Percentiles rank a stretch among this genome's conserved stretches.
Conservation (phyloP, 331 rosid species). For the Dryas integrifolia region DNA sequence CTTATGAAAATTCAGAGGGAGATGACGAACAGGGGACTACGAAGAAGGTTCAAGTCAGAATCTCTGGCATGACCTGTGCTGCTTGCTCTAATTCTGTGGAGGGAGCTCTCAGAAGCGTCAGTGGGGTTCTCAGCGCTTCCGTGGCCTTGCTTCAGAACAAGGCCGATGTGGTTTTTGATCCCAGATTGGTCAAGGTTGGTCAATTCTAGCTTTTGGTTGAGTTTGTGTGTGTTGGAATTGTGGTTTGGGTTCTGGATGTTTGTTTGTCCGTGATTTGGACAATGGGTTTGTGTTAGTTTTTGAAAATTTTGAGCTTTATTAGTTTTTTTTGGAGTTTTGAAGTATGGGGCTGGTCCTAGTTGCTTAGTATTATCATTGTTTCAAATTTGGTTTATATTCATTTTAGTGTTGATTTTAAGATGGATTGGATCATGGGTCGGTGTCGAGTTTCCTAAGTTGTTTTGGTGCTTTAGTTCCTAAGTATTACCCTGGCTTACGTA, state of each 20-base stretch:
- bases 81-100: conserved; percentile 95
- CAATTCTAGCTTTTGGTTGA: not conserved
- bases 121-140: conserved; percentile 73
- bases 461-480: conserved; percentile 1
- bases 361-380: not conserved
- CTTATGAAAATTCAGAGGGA: conserved; percentile 42
- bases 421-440: conserved; percentile 13
- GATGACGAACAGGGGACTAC: conserved; percentile 25
- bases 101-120: conserved; percentile 57
- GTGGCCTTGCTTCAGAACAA: conserved; percentile 89
- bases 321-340: conserved; percentile 15
- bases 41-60: conserved; percentile 64
- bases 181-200: conserved; percentile 68
- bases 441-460: not conserved
- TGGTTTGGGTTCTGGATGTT: conserved; percentile 1
- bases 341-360: not conserved
- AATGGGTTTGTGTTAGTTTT: not conserved
- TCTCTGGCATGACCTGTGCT: conserved; percentile 92
- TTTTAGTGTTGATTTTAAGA: not conserved
- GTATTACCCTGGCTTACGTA: not conserved
- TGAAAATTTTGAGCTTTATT: not conserved
- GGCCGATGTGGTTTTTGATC: conserved; percentile 80
- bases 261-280: not conserved
- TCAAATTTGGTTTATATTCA: not conserved
- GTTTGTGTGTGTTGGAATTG: not conserved